Conservation (phyloP, 768 basidiomycete species). For the Daedaleopsis nitida region DNA sequence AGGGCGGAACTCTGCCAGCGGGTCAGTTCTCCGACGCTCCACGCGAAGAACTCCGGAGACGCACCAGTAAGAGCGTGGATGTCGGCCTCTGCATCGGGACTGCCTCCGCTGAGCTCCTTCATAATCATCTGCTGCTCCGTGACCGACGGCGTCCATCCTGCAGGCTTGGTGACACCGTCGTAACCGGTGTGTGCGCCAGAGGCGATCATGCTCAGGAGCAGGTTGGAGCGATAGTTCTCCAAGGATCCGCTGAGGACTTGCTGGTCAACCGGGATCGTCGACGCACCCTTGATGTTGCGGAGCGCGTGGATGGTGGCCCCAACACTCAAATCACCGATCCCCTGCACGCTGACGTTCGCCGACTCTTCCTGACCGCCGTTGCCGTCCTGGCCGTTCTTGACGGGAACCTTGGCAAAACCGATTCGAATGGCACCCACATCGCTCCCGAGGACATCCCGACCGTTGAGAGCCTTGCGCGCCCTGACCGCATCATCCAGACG, state of each 20-base stretch:
- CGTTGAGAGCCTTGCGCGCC: conserved; percentile 93
- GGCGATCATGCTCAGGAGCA: conserved; percentile 86
- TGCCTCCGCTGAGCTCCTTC: conserved; percentile 83
- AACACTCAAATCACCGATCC: conserved; percentile 82
- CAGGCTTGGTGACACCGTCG: conserved; percentile 61
- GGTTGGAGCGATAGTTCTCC: conserved; percentile 93
- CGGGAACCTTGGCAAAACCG: conserved; percentile 95
- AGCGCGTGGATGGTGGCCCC: conserved; percentile 88
- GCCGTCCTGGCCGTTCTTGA: conserved; percentile 79
- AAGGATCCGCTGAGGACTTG: conserved; percentile 90
- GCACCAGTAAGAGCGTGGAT: conserved; percentile 83
- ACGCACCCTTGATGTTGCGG: conserved; percentile 87
- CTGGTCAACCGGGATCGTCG: conserved; percentile 88
- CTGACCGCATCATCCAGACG: conserved; percentile 95
- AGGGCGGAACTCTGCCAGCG: conserved; percentile 75
- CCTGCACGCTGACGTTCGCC: conserved; percentile 69
- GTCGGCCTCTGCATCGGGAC: conserved; percentile 78
- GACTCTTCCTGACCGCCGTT: conserved; percentile 62
- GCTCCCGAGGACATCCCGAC: conserved; percentile 92
- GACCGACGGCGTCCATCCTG: conserved; percentile 71
- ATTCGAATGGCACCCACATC: conserved; percentile 97
- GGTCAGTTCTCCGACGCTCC: neutral
- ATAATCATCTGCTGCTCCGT: conserved; percentile 98
- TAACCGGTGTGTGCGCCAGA: conserved; percentile 65
- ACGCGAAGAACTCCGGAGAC: conserved; percentile 23